Conservation (phyloP, 306 rosid genomes). For the Medicago lupulina region DNA sequence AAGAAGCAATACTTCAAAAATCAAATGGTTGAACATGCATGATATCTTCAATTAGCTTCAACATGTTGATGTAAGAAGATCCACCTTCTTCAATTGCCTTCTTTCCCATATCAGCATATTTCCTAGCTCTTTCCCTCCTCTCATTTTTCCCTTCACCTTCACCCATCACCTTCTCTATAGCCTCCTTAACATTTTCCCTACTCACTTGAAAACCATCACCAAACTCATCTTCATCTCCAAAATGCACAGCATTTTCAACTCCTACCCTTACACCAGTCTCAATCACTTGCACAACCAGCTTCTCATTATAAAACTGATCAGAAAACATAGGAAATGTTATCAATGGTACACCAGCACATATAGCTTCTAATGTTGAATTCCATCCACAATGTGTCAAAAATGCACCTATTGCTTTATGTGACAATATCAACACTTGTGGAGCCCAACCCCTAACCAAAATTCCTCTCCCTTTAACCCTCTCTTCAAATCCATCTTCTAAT, state of each 20-base stretch:
- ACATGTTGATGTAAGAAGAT: conserved; percentile 50
- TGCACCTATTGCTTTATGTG: conserved; percentile 57
- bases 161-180: conserved; percentile 51
- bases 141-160: conserved; percentile 45
- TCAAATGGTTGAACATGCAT: background rate
- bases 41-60: conserved; percentile 42
- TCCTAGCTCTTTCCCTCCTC: conserved; percentile 48
- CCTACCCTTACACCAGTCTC: conserved; percentile 48
- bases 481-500: conserved; percentile 46
- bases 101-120: conserved; percentile 44
- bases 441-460: conserved; percentile 63
- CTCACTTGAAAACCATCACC: conserved; percentile 42
- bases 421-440: conserved; percentile 56
- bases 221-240: conserved; percentile 50
- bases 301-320: conserved; percentile 60
- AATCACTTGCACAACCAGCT: conserved; percentile 43
- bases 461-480: conserved; percentile 58
- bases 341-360: conserved; percentile 56
- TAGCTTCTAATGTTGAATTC: conserved; percentile 64
- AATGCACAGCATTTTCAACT: conserved; percentile 19
- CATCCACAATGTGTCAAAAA: conserved; percentile 71
- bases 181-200: conserved; percentile 44
- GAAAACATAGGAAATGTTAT: conserved; percentile 60
- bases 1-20: background rate
- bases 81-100: conserved; percentile 53